phyloP scores from a whole-genome alignment of 257 asterid genomes.

The Misopates orontium region DNA sequence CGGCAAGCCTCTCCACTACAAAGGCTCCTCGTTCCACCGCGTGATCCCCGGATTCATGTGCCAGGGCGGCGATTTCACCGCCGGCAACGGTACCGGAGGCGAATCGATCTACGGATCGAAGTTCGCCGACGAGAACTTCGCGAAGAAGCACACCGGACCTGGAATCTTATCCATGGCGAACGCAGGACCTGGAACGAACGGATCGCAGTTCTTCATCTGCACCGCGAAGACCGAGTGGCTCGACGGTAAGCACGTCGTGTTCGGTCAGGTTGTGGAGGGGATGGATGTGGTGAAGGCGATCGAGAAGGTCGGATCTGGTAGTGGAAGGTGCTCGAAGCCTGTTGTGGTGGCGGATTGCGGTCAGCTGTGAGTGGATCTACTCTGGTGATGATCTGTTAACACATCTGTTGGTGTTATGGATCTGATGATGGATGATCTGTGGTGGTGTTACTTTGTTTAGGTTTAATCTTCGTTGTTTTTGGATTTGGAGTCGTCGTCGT shows the following conservation, averaged over 20 bases:
- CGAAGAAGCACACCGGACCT: conserved; percentile 64
- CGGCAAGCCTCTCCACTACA: conserved; percentile 77
- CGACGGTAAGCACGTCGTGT: conserved; percentile 74
- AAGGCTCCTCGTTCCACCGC: conserved; percentile 69
- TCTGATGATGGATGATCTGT: conserved; percentile 33
- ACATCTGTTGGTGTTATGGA: conserved; percentile 16
- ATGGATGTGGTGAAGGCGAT: conserved; percentile 54
- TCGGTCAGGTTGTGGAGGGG: conserved; percentile 66
- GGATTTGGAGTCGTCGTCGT: too few species aligned
- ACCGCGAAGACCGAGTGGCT: conserved; percentile 73
- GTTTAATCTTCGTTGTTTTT: neutral
- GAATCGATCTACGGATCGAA: conserved; percentile 70
- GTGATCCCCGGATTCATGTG: conserved; percentile 83
- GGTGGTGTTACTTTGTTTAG: conserved; percentile 9
- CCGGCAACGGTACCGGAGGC: conserved; percentile 75
- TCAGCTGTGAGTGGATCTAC: conserved; percentile 52
- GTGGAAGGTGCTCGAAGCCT: conserved; percentile 59
- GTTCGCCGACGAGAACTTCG: conserved; percentile 67
- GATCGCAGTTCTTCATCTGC: conserved; percentile 69
- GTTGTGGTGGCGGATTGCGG: conserved; percentile 65
- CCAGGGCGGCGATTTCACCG: conserved; percentile 80
- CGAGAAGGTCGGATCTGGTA: conserved; percentile 68
- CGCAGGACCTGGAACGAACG: conserved; percentile 73
- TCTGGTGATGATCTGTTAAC: too few species aligned
- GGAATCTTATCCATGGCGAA: conserved; percentile 73